Percentiles rank a stretch among this genome's conserved stretches.
Conservation (phyloP, 768 basidiomycete genomes). For the Termitomyces sp. region DNA sequence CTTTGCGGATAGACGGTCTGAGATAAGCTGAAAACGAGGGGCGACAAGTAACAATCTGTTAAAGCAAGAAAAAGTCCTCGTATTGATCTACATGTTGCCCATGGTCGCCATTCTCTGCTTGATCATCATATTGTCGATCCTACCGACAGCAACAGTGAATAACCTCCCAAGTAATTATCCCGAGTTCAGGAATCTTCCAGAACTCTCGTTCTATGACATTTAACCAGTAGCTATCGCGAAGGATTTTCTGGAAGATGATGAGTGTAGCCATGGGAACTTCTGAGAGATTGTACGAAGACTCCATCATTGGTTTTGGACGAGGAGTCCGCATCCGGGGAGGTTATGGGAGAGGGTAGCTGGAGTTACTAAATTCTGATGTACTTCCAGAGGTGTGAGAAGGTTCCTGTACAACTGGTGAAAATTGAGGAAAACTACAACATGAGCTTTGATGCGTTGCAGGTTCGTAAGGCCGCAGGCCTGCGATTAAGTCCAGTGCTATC, state of each 20-base stretch:
- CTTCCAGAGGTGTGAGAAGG: neutral
- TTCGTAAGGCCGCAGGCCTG: neutral
- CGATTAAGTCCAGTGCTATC: neutral
- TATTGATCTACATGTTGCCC: neutral
- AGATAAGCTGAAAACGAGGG: neutral
- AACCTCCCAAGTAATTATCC: slow-evolving; percentile 4
- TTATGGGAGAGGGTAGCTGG: neutral
- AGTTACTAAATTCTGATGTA: neutral
- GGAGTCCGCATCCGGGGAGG: neutral
- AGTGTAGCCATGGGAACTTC: neutral
- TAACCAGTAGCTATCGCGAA: neutral
- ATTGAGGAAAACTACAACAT: neutral
- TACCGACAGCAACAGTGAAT: slow-evolving; percentile 5
- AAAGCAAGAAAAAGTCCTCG: no score
- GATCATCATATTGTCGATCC: slow-evolving; percentile 6
- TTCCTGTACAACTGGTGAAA: slow-evolving; percentile 4
- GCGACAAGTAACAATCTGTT: no score
- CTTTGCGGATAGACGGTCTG: slow-evolving; percentile 7
- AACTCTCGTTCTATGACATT: neutral
- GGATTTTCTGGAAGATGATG: neutral
- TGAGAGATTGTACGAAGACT: slow-evolving; percentile 2
- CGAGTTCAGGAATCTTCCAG: slow-evolving; percentile 3
- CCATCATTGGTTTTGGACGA: neutral
- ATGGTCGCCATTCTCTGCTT: slow-evolving; percentile 3
- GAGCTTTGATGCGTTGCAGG: neutral